Base-by-base conservation (phyloP, 306 rosid genomes). In the Hippophae rhamnoides region DNA sequence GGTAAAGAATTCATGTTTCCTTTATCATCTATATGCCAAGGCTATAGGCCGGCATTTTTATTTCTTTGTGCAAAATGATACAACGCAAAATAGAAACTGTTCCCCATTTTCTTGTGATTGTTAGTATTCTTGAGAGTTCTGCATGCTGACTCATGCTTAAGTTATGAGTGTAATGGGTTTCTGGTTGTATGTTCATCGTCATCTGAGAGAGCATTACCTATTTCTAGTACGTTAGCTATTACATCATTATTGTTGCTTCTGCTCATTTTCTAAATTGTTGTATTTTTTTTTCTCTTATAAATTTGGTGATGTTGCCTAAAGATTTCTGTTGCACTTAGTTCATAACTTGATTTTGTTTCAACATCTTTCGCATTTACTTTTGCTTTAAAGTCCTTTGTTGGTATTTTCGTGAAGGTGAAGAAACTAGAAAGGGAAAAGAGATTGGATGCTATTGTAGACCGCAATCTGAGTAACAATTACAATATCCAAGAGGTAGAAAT, bases 391-490 rank as follows among this genome's bases (percentile, higher is more conserved):
- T 31, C 5, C 38, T 31, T 31, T 31, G 38, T 31, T 31, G 38
- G 38, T 31, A 31, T 52, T 54, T 52, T 71, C 44, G 45, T 66
- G 62, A 62, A 92, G 98, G 96, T 93, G 57, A 93, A 93, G 79
- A 93, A 93, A 76, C 76, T 93, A 63, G 97, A 93, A 58, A 77
- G 99, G 66, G 99, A 84, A 66, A 88, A 88, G 57, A 74, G 85
- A 66, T 75, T 93, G 10, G 82, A 74, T 44, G 95, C 79, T 7
- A 88, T 93, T 47, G 97, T 93, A 48, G 99, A 93, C 54, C 73
- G 70, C 69, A 93, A 93, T 69, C 81, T 93, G 27, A 74, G 65
- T 55, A 69, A 71, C 14, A 62, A 73, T 62, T 93, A 80, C 79
- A 63, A 80, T 77, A 74, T 75, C 54, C 78, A 77, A 73, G 97